Percentiles rank a stretch among this genome's conserved stretches.
These are phyloP conservation scores for Thuja plicata DNA, from an alignment of 83 land plant species.

Conservation along the genomic window DNA sequence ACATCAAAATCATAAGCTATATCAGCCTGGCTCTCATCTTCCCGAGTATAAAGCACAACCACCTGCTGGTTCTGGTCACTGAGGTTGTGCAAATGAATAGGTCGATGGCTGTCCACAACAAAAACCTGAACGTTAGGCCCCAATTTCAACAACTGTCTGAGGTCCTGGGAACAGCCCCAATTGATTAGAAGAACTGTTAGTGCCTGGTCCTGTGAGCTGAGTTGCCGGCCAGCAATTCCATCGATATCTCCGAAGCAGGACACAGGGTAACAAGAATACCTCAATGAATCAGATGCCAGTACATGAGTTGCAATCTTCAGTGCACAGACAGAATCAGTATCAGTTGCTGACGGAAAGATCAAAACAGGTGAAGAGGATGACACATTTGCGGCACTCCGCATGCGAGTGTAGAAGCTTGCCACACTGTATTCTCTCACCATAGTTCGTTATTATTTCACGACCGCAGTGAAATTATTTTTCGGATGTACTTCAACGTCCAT, in stretches of 20 bases:
- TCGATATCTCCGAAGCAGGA: constrained; percentile 65
- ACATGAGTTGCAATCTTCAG: constrained; percentile 67
- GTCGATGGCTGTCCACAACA: constrained; percentile 93
- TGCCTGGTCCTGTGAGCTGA: constrained; percentile 43
- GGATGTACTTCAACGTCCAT: background rate
- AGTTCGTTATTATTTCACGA: background rate
- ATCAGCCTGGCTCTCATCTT: constrained; percentile 87
- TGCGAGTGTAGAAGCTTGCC: constrained; percentile 60
- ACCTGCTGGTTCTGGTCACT: constrained; percentile 71
- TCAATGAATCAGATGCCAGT: constrained; percentile 73
- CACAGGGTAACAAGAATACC: constrained; percentile 92
- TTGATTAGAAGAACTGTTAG: constrained; percentile 72
- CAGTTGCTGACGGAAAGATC: constrained; percentile 90
- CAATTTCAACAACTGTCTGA: constrained; percentile 51
- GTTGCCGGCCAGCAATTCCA: constrained; percentile 32
- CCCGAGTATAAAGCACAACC: constrained; percentile 71
- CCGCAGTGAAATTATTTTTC: background rate
- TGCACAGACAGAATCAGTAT: constrained; percentile 85
- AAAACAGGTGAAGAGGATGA: constrained; percentile 74
- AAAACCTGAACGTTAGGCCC: constrained; percentile 65
- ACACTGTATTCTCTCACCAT: constrained; percentile 84
- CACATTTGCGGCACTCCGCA: constrained; percentile 54
- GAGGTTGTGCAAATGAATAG: constrained; percentile 87
- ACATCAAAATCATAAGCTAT: constrained; percentile 76
- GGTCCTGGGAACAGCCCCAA: constrained; percentile 87